Base-by-base conservation (phyloP, 306 rosid genomes). In the Prunus mira region DNA sequence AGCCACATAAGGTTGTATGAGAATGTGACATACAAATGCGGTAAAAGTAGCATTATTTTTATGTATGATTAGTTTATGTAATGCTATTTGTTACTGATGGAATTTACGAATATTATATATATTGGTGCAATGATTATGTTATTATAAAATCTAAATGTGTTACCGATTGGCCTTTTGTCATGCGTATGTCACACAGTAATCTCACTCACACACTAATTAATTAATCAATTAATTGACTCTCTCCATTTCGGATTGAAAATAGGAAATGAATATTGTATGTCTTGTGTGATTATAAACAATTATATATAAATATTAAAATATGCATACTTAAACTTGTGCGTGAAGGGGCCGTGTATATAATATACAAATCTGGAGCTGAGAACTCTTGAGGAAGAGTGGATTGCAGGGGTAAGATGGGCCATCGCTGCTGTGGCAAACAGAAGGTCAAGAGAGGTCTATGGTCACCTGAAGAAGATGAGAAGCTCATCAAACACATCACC, bases 391-490 rank as follows among this genome's bases (percentile, higher is more conserved):
- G 30, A 41, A 17, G 15, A 58, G 52, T 14, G 65, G 19, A 3
- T n/a, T 52, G 51, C 32, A 51, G 41, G 27, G 20, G 11, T 66
- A 52, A 56, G 32, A 80, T 80, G 81, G 82, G 79, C 12, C 87
- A 83, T 41, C 79, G 84, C 49, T 82, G 88, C 79, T 87, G 91
- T 68, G 79, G 65, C 68, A 87, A 87, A 69, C 91, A 84, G 70
- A 87, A 84, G 83, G 83, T 84, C 2, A 87, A 84, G 67, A 81
- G 84, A 77, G 91, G 91, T 9, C 85, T 87, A 19, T 87, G 91
- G 91, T 87, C 91, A 5, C 91, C 91, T 24, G 91, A 87, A 77
- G 91, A 87, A 82, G 91, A 84, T 72, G 87, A 84, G 55, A 87
- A 80, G 82, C 91, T 87, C 76, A 41, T 69, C 71, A 68, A 24